Base-by-base conservation (phyloP, 805 yeast species). In the Candida boleticola region DNA sequence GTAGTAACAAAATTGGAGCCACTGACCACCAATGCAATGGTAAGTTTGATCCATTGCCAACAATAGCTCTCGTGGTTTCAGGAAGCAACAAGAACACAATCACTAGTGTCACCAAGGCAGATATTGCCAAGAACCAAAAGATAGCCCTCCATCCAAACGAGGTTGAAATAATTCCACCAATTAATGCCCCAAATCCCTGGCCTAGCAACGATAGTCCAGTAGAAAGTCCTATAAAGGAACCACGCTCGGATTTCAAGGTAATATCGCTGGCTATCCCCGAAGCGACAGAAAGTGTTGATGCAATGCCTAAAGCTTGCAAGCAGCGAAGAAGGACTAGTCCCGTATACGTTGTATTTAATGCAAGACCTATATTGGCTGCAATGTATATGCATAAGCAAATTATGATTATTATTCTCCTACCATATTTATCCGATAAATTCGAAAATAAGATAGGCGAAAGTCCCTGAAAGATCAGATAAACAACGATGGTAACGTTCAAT, bases 381-480 rank as follows among this genome's bases (percentile, higher is more conserved):
- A 78, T 61, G 50, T 80, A 87, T 1, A 79, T 63, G 0, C 68
- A 4, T 7, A 83, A 56, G 34, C 88, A 82, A 3, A 58, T 36
- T 27, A 85, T 36, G 10, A 82, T 64, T 0, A 82, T 69, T 0
- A 89, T 87, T 36, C 95, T 63, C 51, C 95, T 73, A 0, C 96
- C 96, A 35, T 71, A 55, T 2, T 64, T 54, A 56, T 88, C 96
- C 1, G 89, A 80, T 16, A 85, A 50, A 1, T 80, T 68, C 0
- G 88, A 83, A 57, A 83, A 71, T 10, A 85, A 55, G 2, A 83
- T 72, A 0, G 96, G 96, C 0, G 85, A 62, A 0, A 85, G 41
- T 1, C 90, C 95, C 61, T 88, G 96, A 42, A 82, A 74, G 6
- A 85, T 60, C 32, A 84, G 71, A 53, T 87, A 88, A 0, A 83